Conservation (phyloP, 495 filamentous ascomycete species). For the Glonium stellatum region DNA sequence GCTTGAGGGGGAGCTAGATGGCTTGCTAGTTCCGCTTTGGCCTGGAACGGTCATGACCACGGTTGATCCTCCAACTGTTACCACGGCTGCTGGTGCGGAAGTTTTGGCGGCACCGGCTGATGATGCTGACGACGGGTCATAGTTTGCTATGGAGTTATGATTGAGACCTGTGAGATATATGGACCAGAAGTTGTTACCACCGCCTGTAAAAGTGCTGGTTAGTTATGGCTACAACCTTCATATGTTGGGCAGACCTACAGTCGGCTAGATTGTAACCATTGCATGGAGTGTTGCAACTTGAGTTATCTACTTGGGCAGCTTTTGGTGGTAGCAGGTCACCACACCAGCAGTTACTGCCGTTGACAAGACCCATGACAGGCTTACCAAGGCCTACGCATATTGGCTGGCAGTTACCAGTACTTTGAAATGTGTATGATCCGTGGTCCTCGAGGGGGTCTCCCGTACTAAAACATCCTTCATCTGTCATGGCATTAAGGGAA, state of each 20-base stretch:
- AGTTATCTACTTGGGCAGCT: slow-evolving; percentile 40
- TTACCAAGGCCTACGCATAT: slow-evolving; percentile 32
- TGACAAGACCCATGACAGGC: slow-evolving; percentile 39
- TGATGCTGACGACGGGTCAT: slow-evolving; percentile 11
- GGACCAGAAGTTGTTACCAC: slow-evolving; percentile 41
- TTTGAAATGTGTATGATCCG: slow-evolving; percentile 35
- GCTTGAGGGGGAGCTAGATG: slow-evolving; percentile 9
- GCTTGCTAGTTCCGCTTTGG: slow-evolving; percentile 19
- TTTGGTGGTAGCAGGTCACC: slow-evolving; percentile 52
- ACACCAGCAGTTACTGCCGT: slow-evolving; percentile 52
- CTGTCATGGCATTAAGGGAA: slow-evolving; percentile 18
- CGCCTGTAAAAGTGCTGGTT: slow-evolving; percentile 41
- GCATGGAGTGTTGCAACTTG: slow-evolving; percentile 51
- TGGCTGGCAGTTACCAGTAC: slow-evolving; percentile 37
- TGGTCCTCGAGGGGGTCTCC: slow-evolving; percentile 34
- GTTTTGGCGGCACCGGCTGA: not conserved
- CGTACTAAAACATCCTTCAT: slow-evolving; percentile 41
- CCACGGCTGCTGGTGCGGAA: slow-evolving; percentile 13
- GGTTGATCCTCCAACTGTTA: slow-evolving; percentile 32
- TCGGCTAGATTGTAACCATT: slow-evolving; percentile 45
- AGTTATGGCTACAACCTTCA: not conserved
- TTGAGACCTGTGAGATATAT: slow-evolving; percentile 30
- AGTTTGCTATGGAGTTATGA: slow-evolving; percentile 6
- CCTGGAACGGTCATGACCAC: slow-evolving; percentile 30
- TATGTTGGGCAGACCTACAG: slow-evolving; percentile 46